These are phyloP conservation scores for Cytospora piceicola DNA, from an alignment of 2,329 filamentous ascomycete species.

Conservation along the genomic window DNA sequence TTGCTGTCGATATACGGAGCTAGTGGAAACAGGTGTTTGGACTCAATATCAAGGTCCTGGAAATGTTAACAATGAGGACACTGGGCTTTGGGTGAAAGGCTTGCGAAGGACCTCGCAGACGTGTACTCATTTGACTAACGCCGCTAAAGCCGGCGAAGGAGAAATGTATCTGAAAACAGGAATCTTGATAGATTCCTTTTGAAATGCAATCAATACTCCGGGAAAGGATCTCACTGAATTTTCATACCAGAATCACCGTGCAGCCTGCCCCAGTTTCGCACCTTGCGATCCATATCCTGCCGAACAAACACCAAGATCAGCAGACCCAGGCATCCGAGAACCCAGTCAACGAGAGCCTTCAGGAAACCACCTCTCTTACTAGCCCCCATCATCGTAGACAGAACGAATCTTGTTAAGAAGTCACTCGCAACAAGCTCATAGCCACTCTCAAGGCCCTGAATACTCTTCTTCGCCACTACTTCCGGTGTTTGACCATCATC, in stretches of 20 bases:
- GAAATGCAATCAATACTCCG: no score
- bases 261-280: constrained; percentile 40
- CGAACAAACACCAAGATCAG: constrained; percentile 44
- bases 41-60: no score
- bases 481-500: constrained; percentile 52
- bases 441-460: constrained; percentile 64
- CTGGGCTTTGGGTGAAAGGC: no score
- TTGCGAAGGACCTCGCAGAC: no score
- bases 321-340: constrained; percentile 41
- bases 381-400: constrained; percentile 45
- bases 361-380: constrained; percentile 39
- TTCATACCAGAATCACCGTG: constrained; percentile 33
- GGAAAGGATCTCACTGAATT: background rate
- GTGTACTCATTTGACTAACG: no score
- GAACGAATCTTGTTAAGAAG: constrained; percentile 61
- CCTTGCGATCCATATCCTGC: constrained; percentile 44
- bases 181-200: no score
- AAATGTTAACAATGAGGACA: no score
- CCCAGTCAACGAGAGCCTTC: constrained; percentile 39
- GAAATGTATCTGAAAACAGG: no score
- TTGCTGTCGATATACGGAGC: no score
- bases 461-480: constrained; percentile 60
- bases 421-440: constrained; percentile 67
- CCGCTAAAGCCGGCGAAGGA: no score
- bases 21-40: no score